phyloP scores from a whole-genome alignment of 2,329 filamentous ascomycete species.

The Fusarium veterinarium region DNA sequence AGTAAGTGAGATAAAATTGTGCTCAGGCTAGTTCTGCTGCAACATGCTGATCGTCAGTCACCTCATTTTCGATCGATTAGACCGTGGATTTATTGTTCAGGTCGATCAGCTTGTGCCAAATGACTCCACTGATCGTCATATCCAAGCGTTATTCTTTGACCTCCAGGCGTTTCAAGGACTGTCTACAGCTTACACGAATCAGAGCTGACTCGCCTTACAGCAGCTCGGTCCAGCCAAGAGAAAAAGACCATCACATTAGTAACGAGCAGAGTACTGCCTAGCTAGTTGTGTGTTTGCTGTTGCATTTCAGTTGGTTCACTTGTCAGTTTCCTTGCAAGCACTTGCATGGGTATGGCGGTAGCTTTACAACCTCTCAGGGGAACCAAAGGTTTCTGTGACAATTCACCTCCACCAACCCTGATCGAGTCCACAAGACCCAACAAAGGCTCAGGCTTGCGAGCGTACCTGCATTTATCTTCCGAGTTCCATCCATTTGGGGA shows the following conservation, averaged over 20 bases:
- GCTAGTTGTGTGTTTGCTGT: not conserved
- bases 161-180: slow-evolving; percentile 10
- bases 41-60: slow-evolving; percentile 21
- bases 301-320: slow-evolving; percentile 23
- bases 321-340: slow-evolving; percentile 2
- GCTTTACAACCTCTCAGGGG: slow-evolving; percentile 15
- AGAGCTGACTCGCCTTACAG: slow-evolving; percentile 23
- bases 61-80: slow-evolving; percentile 32
- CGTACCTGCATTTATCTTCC: slow-evolving; percentile 19
- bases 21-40: not conserved
- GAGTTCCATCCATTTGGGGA: not conserved
- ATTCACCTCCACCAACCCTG: not conserved
- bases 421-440: not conserved
- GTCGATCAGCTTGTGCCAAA: slow-evolving; percentile 4
- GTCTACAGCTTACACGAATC: not conserved
- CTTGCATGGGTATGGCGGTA: slow-evolving; percentile 4
- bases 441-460: not conserved
- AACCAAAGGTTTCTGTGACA: slow-evolving; percentile 4
- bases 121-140: slow-evolving; percentile 26
- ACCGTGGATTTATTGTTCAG: slow-evolving; percentile 12
- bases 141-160: slow-evolving; percentile 1
- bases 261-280: not conserved
- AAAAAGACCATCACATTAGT: not conserved
- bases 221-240: not conserved
- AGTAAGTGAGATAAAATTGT: not conserved